Base-by-base conservation (phyloP, 768 basidiomycete genomes). In the Suillus spraguei region DNA sequence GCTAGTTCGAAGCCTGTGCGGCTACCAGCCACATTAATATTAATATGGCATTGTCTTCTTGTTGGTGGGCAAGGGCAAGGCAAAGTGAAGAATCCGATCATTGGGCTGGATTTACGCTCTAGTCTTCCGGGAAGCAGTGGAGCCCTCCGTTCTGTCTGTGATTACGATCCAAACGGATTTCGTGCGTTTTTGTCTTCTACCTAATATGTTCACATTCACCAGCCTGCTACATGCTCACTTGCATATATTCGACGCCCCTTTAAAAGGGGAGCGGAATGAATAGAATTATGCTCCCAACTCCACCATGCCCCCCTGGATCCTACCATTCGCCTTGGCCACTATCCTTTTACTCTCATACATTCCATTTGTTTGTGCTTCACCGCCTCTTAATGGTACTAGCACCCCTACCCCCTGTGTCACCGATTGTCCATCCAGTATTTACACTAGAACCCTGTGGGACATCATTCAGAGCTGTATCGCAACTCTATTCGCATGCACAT, bases 401-500 rank as follows among this genome's bases (percentile, higher is more conserved):
- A 5, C 5, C 10, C 1, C 4, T 20, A n/a, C 32, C 33, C 32
- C 20, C 32, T 20, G n/a, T 5, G 17, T 33, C 32, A 53, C 10
- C 1, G 3, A 13, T 17, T 13, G 10, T 33, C 5, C 20, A 11
- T 33, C 52, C 32, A 2, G 17, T 32, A 5, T 7, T 8, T 4
- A 22, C 50, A n/a, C 20, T 14, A 54, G 49, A 79, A 79, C 63
- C 79, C 80, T 75, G 66, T 69, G 63, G 64, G 59, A 65, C 52
- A 74, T 77, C 49, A 61, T 74, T 14, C 68, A 67, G 67, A 68
- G 69, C 53, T 76, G 73, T 32, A 22, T 72, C n/a, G 61, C 67
- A 13, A 72, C 75, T 5, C 63, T 76, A 1, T 69, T 77, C 22
- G 61, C 67, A 13, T 77, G 76, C 60, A 69, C 68, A 17, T 77